phyloP scores from a whole-genome alignment of 176 grass and related monocot genomes.

The Tillandsia fasciculata region DNA sequence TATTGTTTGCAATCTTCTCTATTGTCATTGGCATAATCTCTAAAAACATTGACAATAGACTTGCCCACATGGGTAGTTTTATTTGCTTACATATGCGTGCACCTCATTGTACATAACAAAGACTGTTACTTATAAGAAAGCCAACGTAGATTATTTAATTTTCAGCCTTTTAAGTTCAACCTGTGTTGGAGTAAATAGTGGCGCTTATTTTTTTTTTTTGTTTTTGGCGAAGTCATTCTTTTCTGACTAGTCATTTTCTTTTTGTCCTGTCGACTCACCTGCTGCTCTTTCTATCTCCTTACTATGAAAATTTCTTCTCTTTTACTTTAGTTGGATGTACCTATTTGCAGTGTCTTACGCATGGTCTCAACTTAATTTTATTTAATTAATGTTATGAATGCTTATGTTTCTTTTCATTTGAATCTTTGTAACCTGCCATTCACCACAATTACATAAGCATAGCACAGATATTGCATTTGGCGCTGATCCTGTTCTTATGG shows the following conservation, averaged over 20 bases:
- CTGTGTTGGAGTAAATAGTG: neutral
- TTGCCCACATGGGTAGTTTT: too few relatives aligned
- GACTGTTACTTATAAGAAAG: too few relatives aligned
- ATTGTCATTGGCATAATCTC: too few relatives aligned
- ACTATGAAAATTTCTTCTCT: neutral
- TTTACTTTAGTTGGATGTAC: neutral
- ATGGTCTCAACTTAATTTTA: neutral
- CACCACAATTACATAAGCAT: neutral
- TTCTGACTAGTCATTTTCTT: neutral
- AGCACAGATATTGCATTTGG: neutral
- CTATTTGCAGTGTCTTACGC: neutral
- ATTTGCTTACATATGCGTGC: too few relatives aligned
- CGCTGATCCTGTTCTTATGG: neutral
- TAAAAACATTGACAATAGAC: too few relatives aligned
- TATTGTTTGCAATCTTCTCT: conserved; percentile 16
- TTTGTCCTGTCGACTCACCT: neutral
- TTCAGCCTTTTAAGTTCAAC: too few relatives aligned
- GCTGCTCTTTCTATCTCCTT: neutral
- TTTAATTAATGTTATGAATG: neutral
- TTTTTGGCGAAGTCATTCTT: neutral
- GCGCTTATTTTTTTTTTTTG: neutral
- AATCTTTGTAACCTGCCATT: neutral
- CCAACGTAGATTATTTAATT: too few relatives aligned
- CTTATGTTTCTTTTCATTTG: neutral
- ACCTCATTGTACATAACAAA: too few relatives aligned